These are phyloP conservation scores for Trichocladium antarcticum DNA, from an alignment of 495 filamentous ascomycete species.

Conservation along the genomic window DNA sequence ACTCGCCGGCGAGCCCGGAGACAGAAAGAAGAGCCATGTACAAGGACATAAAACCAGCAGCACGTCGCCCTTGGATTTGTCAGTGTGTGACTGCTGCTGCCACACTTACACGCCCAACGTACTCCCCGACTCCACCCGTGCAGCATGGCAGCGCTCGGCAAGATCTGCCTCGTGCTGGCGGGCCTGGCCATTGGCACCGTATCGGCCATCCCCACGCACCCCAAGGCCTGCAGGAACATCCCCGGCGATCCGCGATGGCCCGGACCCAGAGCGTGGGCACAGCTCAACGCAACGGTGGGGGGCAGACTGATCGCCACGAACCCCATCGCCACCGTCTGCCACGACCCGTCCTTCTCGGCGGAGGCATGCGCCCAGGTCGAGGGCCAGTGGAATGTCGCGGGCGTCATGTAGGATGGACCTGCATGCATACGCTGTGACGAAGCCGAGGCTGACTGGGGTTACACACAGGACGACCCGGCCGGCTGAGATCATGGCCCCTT, in stretches of 20 bases:
- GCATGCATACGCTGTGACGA: neutral
- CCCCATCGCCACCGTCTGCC: constrained; percentile 38
- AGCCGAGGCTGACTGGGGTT: neutral
- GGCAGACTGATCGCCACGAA: constrained; percentile 36
- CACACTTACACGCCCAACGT: no score
- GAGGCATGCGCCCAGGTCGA: neutral
- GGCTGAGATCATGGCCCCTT: constrained; percentile 1
- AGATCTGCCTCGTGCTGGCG: neutral
- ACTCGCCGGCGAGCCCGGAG: no score
- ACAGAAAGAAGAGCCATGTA: no score
- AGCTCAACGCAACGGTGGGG: constrained; percentile 30
- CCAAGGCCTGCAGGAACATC: neutral
- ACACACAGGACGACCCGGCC: neutral
- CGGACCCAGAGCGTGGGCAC: constrained; percentile 20
- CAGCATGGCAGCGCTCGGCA: no score
- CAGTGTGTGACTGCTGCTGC: no score
- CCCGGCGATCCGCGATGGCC: constrained; percentile 1
- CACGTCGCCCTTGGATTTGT: no score
- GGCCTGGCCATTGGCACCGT: neutral
- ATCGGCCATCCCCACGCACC: neutral
- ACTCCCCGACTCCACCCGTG: no score
- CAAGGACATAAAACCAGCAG: no score
- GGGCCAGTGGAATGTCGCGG: no score
- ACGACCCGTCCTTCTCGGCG: constrained; percentile 18
- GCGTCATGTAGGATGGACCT: no score